These are phyloP conservation scores for Limonium bicolor DNA, from an alignment of 148 eudicot species.

Conservation along the genomic window DNA sequence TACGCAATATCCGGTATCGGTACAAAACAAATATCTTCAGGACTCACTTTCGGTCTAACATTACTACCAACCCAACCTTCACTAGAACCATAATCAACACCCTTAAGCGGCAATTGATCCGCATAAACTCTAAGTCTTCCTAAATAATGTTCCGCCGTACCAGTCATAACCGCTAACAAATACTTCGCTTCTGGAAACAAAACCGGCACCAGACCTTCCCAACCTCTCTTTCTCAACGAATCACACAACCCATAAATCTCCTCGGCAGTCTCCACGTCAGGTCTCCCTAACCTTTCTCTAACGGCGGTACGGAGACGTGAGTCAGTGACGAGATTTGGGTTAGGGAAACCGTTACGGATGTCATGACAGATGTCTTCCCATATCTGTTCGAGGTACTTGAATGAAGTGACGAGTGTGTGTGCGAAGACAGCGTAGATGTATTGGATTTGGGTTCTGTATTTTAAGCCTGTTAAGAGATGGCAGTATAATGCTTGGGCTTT, in stretches of 20 bases:
- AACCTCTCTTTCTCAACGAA: slow-evolving; percentile 25
- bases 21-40: slow-evolving; percentile 32
- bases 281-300: not conserved
- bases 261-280: not conserved
- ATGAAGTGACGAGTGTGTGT: slow-evolving; percentile 44
- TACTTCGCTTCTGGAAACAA: slow-evolving; percentile 50
- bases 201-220: slow-evolving; percentile 44
- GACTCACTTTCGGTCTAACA: slow-evolving; percentile 37
- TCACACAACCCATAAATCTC: slow-evolving; percentile 1
- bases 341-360: not conserved
- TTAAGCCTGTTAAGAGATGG: slow-evolving; percentile 54
- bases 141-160: slow-evolving; percentile 50
- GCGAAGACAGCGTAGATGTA: slow-evolving; percentile 41
- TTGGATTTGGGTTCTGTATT: slow-evolving; percentile 29
- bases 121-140: slow-evolving; percentile 41
- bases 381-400: slow-evolving; percentile 22
- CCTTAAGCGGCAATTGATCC: slow-evolving; percentile 27
- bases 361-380: slow-evolving; percentile 6
- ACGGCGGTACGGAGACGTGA: not conserved
- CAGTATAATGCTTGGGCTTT: slow-evolving; percentile 49
- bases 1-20: slow-evolving; percentile 49
- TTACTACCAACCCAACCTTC: slow-evolving; percentile 65
- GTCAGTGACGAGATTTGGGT: not conserved
- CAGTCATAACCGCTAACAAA: slow-evolving; percentile 49
- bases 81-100: slow-evolving; percentile 54